A percentile compares a stretch with the other conserved stretches of the same genome.
Evolutionary conservation across 73 alveolate species (phyloP).

Genomic region (Paramecium primaurelia): DNA sequence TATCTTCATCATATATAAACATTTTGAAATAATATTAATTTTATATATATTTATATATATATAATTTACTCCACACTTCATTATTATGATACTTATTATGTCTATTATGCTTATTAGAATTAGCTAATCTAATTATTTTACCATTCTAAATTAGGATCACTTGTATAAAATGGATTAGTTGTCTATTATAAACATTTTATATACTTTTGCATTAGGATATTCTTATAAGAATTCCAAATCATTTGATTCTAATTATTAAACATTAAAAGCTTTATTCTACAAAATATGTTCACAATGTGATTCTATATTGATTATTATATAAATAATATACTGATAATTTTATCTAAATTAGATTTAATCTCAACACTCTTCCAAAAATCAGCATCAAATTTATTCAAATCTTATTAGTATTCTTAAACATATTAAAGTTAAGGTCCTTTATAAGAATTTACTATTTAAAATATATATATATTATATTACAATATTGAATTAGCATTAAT

Average conservation of each 20-base stretch:
- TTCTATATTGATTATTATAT: neutral
- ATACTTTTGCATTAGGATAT: constrained; percentile 26
- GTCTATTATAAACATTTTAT: neutral
- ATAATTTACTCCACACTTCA: neutral
- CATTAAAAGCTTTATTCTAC: neutral
- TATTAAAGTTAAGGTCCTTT: neutral
- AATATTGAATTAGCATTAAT: neutral
- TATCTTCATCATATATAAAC: neutral
- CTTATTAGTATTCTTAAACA: neutral
- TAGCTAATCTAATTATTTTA: neutral
- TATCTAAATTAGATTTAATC: neutral
- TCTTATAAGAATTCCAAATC: constrained; percentile 18
- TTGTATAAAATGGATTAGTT: neutral
- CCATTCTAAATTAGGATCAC: constrained; percentile 33
- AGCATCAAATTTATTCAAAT: constrained; percentile 6
- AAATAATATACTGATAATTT: neutral
- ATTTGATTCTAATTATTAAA: neutral
- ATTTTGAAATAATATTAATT: neutral
- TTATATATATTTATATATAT: neutral
- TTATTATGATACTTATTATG: neutral
- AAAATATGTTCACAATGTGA: neutral
- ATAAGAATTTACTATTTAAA: neutral
- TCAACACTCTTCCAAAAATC: constrained; percentile 18
- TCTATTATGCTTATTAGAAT: neutral
- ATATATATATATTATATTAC: neutral